These are phyloP conservation scores for Leccinum aurantiacum DNA, from an alignment of 768 basidiomycete species.

Conservation along the genomic window DNA sequence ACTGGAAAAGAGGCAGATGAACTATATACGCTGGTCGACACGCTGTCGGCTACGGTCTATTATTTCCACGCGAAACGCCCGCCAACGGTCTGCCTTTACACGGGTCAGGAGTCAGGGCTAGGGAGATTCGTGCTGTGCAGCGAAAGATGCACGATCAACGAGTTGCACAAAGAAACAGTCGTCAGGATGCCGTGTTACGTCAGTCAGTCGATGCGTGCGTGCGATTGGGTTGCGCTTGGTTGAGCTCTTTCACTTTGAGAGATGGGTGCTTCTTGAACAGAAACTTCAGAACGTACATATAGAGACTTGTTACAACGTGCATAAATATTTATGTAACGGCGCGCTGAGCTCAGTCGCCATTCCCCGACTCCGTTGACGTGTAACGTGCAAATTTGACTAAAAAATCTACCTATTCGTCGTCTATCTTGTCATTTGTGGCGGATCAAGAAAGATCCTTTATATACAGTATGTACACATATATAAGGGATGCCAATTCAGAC, in stretches of 20 bases:
- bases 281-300: no score
- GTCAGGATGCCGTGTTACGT: conserved; percentile 24
- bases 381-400: no score
- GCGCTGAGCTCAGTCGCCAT: no score
- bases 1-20: neutral
- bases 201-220: conserved; percentile 19
- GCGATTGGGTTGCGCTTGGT: conserved; percentile 26
- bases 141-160: conserved; percentile 20
- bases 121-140: conserved; percentile 25
- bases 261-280: neutral
- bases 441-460: no score
- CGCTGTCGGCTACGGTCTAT: conserved; percentile 21
- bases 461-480: no score
- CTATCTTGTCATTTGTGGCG: no score
- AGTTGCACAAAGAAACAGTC: conserved; percentile 27
- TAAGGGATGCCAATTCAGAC: no score
- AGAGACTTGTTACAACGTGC: no score
- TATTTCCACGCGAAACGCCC: conserved; percentile 24
- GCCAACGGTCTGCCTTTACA: conserved; percentile 27
- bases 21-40: conserved; percentile 28
- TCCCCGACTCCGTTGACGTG: no score
- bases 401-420: no score
- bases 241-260: neutral
- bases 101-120: conserved; percentile 20
- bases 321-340: no score